A percentile compares a stretch with the other conserved stretches of the same genome.
These are phyloP conservation scores for Yueomyces sp. DNA, from an alignment of 805 yeast species.

Conservation along the genomic window DNA sequence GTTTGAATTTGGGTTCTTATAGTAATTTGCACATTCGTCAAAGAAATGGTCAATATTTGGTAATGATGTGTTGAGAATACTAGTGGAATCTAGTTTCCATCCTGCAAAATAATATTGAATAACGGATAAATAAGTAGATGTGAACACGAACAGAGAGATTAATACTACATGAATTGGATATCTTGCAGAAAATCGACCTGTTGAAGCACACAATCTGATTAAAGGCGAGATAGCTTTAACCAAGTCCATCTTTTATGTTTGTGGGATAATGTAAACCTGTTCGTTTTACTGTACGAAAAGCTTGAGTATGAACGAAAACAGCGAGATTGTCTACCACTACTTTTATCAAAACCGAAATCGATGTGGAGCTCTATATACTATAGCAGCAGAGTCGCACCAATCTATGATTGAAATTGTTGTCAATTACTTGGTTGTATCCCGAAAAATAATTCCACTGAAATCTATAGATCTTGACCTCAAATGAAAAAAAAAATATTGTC, in stretches of 20 bases:
- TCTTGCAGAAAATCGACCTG: slow-evolving; percentile 47
- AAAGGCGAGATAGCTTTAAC: slow-evolving; percentile 4
- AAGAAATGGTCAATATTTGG: slow-evolving; percentile 10
- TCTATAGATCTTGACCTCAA: too few species aligned
- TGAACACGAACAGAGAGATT: slow-evolving; percentile 56
- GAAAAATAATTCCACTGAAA: too few species aligned
- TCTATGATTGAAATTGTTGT: too few species aligned
- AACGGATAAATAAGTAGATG: slow-evolving; percentile 65
- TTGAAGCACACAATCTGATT: slow-evolving; percentile 31
- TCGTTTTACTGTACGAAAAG: too few species aligned
- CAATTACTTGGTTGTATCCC: too few species aligned
- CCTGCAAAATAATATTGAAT: slow-evolving; percentile 48
- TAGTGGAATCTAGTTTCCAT: slow-evolving; percentile 23
- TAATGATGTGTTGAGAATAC: slow-evolving; percentile 6
- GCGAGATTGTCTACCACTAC: too few species aligned
- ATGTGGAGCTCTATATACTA: too few species aligned
- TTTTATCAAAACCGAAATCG: too few species aligned
- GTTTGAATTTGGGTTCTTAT: slow-evolving; percentile 7
- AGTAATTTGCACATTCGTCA: slow-evolving; percentile 18
- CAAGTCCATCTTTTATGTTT: slow-evolving; percentile 57
- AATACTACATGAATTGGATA: slow-evolving; percentile 82
- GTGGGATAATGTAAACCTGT: slow-evolving; percentile 22
- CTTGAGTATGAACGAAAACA: too few species aligned
- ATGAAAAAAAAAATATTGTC: too few species aligned
- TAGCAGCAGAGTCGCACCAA: too few species aligned